Evolutionary conservation across 2,329 filamentous ascomycete genomes (phyloP).

Genomic region (Aspergillus clavatus): DNA sequence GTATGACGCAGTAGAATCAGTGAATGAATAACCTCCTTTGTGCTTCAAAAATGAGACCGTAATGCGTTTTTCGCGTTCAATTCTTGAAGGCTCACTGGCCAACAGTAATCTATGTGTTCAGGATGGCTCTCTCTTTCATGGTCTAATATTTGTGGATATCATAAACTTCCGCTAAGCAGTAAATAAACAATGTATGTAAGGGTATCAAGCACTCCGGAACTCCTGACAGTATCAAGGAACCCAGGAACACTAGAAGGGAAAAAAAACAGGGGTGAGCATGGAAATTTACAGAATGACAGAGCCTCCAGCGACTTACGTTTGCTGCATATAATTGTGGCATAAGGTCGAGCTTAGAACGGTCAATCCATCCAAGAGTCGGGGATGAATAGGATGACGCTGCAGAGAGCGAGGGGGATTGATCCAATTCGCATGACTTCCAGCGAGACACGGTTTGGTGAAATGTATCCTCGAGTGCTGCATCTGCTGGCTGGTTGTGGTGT

Average conservation of each 20-base stretch:
- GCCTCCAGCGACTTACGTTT: no score
- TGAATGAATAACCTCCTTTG: no score
- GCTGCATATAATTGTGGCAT: no score
- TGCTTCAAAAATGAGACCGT: no score
- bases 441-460: no score
- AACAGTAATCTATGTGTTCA: neutral
- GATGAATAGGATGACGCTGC: neutral
- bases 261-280: no score
- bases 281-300: no score
- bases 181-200: constrained; percentile 17
- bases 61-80: no score
- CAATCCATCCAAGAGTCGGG: constrained; percentile 1
- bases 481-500: neutral
- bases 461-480: neutral
- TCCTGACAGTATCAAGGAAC: constrained; percentile 14
- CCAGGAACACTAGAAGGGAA: constrained; percentile 3
- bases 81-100: neutral
- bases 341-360: no score
- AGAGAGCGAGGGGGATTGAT: neutral
- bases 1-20: neutral
- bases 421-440: neutral
- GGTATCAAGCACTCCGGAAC: constrained; percentile 25
- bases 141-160: constrained; percentile 10
- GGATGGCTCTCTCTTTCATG: constrained; percentile 7
- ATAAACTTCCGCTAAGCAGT: constrained; percentile 7